Conservation (phyloP, 495 filamentous ascomycete species). For the Aspergillus funiculosus region DNA sequence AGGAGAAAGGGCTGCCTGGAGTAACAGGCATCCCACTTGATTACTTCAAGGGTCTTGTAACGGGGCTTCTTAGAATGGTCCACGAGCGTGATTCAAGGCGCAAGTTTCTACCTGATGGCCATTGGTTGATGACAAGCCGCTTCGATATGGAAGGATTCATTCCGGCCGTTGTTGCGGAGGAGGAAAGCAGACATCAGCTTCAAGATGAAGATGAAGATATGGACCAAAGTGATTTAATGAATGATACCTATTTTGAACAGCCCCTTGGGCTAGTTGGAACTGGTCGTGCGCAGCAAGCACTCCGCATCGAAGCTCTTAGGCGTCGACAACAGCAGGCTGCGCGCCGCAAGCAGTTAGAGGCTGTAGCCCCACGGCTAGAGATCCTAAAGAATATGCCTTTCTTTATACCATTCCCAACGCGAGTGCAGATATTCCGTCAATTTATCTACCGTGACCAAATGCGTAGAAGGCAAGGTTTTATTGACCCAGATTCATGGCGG, state of each 20-base stretch:
- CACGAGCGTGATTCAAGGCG: conserved; percentile 92
- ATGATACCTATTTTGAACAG: conserved; percentile 27
- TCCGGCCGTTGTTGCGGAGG: conserved; percentile 76
- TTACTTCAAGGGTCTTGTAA: conserved; percentile 73
- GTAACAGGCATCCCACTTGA: conserved; percentile 68
- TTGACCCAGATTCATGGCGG: conserved; percentile 78
- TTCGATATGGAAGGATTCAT: conserved; percentile 94
- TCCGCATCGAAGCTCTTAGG: conserved; percentile 48
- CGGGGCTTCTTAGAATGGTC: conserved; percentile 77
- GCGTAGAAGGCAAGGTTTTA: conserved; percentile 64
- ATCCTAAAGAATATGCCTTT: conserved; percentile 96
- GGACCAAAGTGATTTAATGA: conserved; percentile 32
- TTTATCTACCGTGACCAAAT: conserved; percentile 82
- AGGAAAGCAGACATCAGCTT: conserved; percentile 69
- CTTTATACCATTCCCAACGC: conserved; percentile 85
- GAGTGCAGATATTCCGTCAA: conserved; percentile 90
- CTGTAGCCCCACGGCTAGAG: conserved; percentile 77
- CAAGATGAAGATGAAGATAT: conserved; percentile 52
- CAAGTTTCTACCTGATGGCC: conserved; percentile 69
- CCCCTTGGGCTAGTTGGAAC: conserved; percentile 45
- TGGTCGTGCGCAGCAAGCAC: conserved; percentile 46
- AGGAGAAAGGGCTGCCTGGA: conserved; percentile 46
- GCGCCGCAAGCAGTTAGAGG: conserved; percentile 61
- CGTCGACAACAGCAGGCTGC: conserved; percentile 58
- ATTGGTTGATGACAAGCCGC: conserved; percentile 91